Conservation (phyloP, 192 early-diverging fungal genomes). For the Coemansia sp. region DNA sequence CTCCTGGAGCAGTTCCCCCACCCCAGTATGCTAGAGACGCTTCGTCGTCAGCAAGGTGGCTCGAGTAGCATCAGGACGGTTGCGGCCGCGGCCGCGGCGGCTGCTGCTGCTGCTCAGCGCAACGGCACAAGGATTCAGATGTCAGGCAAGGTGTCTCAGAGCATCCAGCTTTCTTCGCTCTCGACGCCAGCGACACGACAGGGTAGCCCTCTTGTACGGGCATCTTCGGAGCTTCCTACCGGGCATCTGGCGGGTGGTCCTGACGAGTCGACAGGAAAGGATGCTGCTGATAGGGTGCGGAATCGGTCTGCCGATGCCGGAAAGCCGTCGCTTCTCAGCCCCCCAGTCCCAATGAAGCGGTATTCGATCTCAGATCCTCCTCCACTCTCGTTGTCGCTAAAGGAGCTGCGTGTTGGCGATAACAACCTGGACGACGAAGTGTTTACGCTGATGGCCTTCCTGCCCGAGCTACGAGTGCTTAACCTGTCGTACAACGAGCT, state of each 20-base stretch:
- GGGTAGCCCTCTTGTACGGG: slow-evolving; percentile 38
- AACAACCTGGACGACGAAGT: slow-evolving; percentile 82
- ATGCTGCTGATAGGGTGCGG: slow-evolving; percentile 23
- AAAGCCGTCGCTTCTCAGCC: slow-evolving; percentile 16
- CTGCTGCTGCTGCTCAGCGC: slow-evolving; percentile 51
- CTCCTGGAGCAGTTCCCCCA: slow-evolving; percentile 77
- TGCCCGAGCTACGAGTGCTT: slow-evolving; percentile 73
- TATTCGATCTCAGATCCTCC: slow-evolving; percentile 58
- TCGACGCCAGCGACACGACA: slow-evolving; percentile 37
- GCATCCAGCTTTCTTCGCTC: slow-evolving; percentile 26
- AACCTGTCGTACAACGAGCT: slow-evolving; percentile 81
- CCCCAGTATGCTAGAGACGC: slow-evolving; percentile 59
- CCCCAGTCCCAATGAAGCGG: slow-evolving; percentile 32
- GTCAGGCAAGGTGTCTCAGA: slow-evolving; percentile 20
- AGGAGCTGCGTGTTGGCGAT: slow-evolving; percentile 72
- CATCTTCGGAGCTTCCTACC: slow-evolving; percentile 25
- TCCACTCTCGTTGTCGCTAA: slow-evolving; percentile 58
- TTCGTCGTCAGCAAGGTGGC: slow-evolving; percentile 48
- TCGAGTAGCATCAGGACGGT: slow-evolving; percentile 48
- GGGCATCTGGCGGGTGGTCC: slow-evolving; percentile 3
- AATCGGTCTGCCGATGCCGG: slow-evolving; percentile 47
- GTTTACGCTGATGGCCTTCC: slow-evolving; percentile 67
- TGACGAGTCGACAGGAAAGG: background rate
- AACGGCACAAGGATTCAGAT: slow-evolving; percentile 32
- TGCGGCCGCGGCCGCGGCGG: slow-evolving; percentile 47